Percentiles rank a stretch among this genome's conserved stretches.
Evolutionary conservation across 2,329 filamentous ascomycete species (phyloP).

Genomic region (Dothistroma septosporum): DNA sequence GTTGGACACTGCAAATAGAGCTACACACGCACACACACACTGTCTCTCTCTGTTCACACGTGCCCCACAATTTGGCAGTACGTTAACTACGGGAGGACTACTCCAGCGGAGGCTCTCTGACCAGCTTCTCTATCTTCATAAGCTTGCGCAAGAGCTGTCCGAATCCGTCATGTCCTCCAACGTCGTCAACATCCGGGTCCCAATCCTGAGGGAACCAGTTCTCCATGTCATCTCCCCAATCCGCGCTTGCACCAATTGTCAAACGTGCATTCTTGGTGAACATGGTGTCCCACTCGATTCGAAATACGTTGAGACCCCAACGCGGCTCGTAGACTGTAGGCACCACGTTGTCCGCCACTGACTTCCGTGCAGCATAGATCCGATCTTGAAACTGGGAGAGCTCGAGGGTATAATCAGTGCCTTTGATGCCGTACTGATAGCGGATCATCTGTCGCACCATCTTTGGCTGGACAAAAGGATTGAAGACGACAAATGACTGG

Average conservation of each 20-base stretch:
- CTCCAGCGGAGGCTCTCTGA: neutral
- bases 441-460: slow-evolving; percentile 25
- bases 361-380: slow-evolving; percentile 4
- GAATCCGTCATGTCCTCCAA: slow-evolving; percentile 25
- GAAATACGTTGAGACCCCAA: slow-evolving; percentile 31
- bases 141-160: slow-evolving; percentile 29
- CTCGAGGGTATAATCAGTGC: slow-evolving; percentile 31
- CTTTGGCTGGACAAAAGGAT: slow-evolving; percentile 10
- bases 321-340: slow-evolving; percentile 24
- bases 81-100: neutral
- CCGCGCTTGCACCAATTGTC: slow-evolving; percentile 23
- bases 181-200: slow-evolving; percentile 4
- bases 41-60: neutral
- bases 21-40: no score
- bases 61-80: neutral
- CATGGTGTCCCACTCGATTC: slow-evolving; percentile 29
- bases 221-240: slow-evolving; percentile 28
- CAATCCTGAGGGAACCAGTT: slow-evolving; percentile 32
- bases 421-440: slow-evolving; percentile 28
- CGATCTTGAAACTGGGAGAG: slow-evolving; percentile 30
- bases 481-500: slow-evolving; percentile 22
- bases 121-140: slow-evolving; percentile 20
- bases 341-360: neutral
- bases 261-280: slow-evolving; percentile 30
- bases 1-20: no score